phyloP scores from a whole-genome alignment of 306 rosid species.

The Fragaria iinumae region DNA sequence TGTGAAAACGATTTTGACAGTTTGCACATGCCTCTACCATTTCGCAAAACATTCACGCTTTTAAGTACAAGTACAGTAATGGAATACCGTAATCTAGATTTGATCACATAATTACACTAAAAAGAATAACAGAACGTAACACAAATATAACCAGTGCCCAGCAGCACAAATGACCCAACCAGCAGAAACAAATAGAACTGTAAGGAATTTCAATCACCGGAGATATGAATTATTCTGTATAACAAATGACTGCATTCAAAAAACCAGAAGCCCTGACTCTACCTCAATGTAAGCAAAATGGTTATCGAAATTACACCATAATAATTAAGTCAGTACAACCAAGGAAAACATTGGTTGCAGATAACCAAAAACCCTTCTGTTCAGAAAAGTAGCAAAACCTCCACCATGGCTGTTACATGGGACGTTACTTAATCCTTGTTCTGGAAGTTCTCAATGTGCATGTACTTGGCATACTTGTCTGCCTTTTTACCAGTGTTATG shows the following conservation, averaged over 20 bases:
- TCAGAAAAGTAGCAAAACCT: neutral
- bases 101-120: neutral
- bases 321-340: neutral
- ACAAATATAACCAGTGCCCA: neutral
- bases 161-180: neutral
- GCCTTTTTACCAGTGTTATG: conserved; percentile 44
- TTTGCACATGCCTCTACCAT: neutral
- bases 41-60: neutral
- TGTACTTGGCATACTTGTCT: conserved; percentile 42
- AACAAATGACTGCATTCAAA: neutral
- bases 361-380: neutral
- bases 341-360: neutral
- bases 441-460: conserved; percentile 40
- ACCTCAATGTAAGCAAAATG: neutral
- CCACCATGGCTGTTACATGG: neutral
- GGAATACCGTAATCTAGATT: neutral
- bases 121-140: neutral
- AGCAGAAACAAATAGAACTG: neutral
- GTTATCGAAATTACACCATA: neutral
- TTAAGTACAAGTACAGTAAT: too few relatives aligned
- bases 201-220: neutral
- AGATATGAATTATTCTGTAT: neutral
- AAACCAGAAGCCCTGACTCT: neutral
- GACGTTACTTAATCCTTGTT: conserved; percentile 35
- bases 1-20: neutral